Percentiles rank a stretch among this genome's conserved stretches.
Conservation (phyloP, 345 rosid species). For the Eucalyptus paniculata region DNA sequence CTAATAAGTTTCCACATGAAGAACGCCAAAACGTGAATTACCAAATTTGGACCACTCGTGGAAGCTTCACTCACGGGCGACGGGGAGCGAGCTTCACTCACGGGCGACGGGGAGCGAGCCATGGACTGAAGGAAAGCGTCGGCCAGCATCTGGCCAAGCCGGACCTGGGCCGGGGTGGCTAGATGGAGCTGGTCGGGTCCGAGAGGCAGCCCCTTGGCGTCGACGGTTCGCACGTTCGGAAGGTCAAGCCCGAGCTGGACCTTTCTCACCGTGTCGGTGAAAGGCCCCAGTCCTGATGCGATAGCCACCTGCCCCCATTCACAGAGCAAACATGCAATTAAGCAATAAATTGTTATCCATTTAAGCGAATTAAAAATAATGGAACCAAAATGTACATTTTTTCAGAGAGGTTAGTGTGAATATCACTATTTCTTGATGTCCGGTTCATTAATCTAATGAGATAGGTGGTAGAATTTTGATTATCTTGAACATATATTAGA, state of each 20-base stretch:
- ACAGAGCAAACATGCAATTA: not conserved
- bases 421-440: not conserved
- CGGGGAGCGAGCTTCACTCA: not conserved
- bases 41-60: not conserved
- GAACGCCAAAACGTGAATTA: not conserved
- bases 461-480: not conserved
- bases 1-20: not conserved
- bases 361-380: not conserved
- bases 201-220: slow-evolving; percentile 61
- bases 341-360: not conserved
- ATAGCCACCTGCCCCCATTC: not conserved
- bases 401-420: not conserved
- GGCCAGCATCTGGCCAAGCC: slow-evolving; percentile 54
- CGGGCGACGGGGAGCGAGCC: not conserved
- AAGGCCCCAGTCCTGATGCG: not conserved
- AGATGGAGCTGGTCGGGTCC: slow-evolving; percentile 67
- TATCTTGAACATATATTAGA: not conserved
- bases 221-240: slow-evolving; percentile 49
- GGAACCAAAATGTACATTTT: not conserved
- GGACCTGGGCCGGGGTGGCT: slow-evolving; percentile 56
- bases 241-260: slow-evolving; percentile 37
- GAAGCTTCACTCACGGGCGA: not conserved
- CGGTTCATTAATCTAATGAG: not conserved
- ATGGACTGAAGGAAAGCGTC: slow-evolving; percentile 23
- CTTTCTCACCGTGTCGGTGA: slow-evolving; percentile 28